Evolutionary conservation across 2,329 filamentous ascomycete genomes (phyloP), one percentile per base, ranked within the genome.

Genomic region (Colletotrichum lupini): DNA sequence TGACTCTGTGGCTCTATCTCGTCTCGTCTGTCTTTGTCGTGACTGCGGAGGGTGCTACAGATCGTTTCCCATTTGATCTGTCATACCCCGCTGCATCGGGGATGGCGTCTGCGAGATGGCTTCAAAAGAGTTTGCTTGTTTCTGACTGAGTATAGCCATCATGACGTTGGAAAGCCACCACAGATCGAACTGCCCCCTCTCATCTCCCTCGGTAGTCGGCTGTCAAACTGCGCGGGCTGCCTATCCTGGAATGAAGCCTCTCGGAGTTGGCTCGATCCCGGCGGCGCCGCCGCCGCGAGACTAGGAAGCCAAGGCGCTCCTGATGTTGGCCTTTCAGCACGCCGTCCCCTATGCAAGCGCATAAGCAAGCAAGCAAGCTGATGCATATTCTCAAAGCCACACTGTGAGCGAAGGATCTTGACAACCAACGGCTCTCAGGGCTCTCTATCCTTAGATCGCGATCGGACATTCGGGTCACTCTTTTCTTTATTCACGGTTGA

Each of bases 81-180:
- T 66, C 66, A 65, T 35, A n/a, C 1, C 3, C 42, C 6, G 60
- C 67, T 66, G 67, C 61, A 70, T 66, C 46, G 55, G 56, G 67
- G 55, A 57, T 56, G 60, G 60, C 61, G 56, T 16, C 12, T 24
- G 16, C 26, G n/a, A 19, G 9, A 12, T n/a, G 46, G n/a, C 12
- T 30, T 63, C 52, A 8, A n/a, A n/a, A 64, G 46, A 35, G 49
- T 49, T n/a, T 37, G 22, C 14, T 28, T 56, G 32, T 28, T 60
- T 46, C 30, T 28, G 22, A 35, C 30, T 35, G 7, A 14, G n/a
- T 60, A 60, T 59, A 37, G 46, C 49, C 60, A 65, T 65, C 55
- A 70, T 56, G 55, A 69, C 55, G 53, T 60, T 53, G 28, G n/a
- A 64, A 64, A 64, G 19, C 46, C 61, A 52, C 22, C 28, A 22